Evolutionary conservation across 78 protist genomes (phyloP), one percentile per base, ranked within the genome.

Genomic region (Polysphondylium violaceum): DNA sequence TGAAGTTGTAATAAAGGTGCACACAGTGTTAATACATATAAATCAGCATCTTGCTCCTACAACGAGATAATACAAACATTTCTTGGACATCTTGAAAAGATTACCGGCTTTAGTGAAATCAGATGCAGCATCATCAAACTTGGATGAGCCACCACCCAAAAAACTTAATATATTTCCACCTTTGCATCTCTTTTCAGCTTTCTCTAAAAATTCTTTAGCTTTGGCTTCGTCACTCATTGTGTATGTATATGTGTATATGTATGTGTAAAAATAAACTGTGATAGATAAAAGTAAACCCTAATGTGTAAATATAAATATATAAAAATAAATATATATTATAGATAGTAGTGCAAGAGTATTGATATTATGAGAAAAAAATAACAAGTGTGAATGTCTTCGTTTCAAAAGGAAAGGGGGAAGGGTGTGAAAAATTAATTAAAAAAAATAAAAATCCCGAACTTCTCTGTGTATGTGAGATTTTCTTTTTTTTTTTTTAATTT

Each of bases 131-230:
- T 81, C 95, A 11, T 94, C 96, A 68, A 61, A 94, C 40, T 51
- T 74, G 27, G 78, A 53, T 23, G 73, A 51, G 41, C 90, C 69
- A 53, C 88, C 88, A 21, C 74, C 61, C 35, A 83, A 83, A 47
- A 81, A 35, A 38, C 56, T 51, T 23, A 76, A 25, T 11, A 75
- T 47, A 40, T 40, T 50, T 4, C 74, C 55, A 59, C 79, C 78
- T 35, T 63, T 81, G 17, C 69, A 27, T 77, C 91, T 89, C 75
- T 85, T 89, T 19, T 94, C 96, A 7, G 96, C 96, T 38, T 90
- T 58, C 29, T 64, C 93, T 11, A 94, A 69, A 68, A 77, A 76
- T 73, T 75, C 94, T 27, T 87, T 85, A 47, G 92, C 96, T 78
- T 83, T 83, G 27, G 38, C 69, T 69, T 83, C 90, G 53, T 83